Evolutionary conservation across 768 basidiomycete species (phyloP), one percentile per base, ranked within the genome.

Genomic region (Boletus rubescentipes): DNA sequence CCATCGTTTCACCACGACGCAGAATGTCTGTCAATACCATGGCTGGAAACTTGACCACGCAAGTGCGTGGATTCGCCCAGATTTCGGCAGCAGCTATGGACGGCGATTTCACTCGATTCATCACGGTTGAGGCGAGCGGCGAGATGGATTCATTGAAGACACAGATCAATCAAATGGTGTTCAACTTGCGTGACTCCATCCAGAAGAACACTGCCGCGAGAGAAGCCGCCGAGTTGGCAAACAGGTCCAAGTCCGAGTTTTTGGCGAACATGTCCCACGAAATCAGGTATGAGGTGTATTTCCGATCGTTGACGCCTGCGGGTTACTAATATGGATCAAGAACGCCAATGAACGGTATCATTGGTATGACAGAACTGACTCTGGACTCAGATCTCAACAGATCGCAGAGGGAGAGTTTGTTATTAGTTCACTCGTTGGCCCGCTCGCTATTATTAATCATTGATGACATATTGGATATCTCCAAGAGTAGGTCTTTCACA

Each of bases 61-160:
- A 96, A 85, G 97, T 99, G 45, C 88, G 97, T 71, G 97, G 96
- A 6, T 99, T 99, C 65, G 97, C 95, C 2, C 97, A 98, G 71
- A 98, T 98, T 62, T 95, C 93, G 2, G 96, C 95, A 0, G 96
- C 97, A 0, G 97, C 97, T 14, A 98, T 95, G 79, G 97, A 98
- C 65, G 96, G 97, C 56, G 97, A 98, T 73, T 98, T 98, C 73
- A 96, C 93, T 21, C 85, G 94, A 16, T 99, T 98, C 80, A 98
- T 99, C 77, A 98, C 97, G 26, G 97, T 99, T 65, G 96, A 98
- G 65, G 97, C 97, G 2, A 88, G 85, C 57, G 97, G 97, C 47
- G 97, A 99, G 73, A 98, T 98, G 97, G 95, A 98, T 73, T 94
- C 92, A 44, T 81, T 99, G 75, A 98, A 99, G 81, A 97, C 93